Base-by-base conservation (phyloP, 140 eudicot genomes). In the Senecio squalidus region DNA sequence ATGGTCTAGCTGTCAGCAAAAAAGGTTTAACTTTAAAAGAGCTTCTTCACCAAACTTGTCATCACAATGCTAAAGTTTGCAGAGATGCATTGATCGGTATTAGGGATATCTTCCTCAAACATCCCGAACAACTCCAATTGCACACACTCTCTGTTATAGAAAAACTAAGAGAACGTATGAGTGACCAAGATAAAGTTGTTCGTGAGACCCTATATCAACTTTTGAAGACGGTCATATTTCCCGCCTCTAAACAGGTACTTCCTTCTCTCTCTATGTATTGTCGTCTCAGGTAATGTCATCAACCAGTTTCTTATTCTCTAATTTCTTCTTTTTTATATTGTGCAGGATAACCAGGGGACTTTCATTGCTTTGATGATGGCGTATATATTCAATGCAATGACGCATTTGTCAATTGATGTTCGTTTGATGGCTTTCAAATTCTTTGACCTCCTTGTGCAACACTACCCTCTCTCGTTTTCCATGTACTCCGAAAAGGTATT, bases 91-190 rank as follows among this genome's bases (percentile, higher is more conserved):
- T 92, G 77, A 39, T 74, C 1, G 98, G 98, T 61, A 77, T 92
- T 4, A 87, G 75, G 70, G 98, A 87, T 66, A 52, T 92, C 66
- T 76, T 92, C 54, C 59, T 62, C 23, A 84, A 84, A 20, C 53
- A 81, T 72, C 98, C 98, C 61, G 63, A 70, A 45, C 93, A 92
- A 76, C 59, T 92, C 60, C 84, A 75, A 77, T 58, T 61, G 71
- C 96, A 92, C 81, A 87, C 80, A 43, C 84, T 87, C 38, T 77
- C 93, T 50, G 79, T 78, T 53, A 75, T 92, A 2, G 98, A 87
- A 75, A 92, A 92, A 73, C 74, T 92, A 74, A 96, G 98, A 49
- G 98, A 92, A 64, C 95, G 98, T 16, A 87, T 92, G 74, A 81
- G 81, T 67, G 98, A 92, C 55, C 95, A 87, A 60, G 98, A 92